Conservation (phyloP, 306 rosid genomes). For the Biancaea sappan region DNA sequence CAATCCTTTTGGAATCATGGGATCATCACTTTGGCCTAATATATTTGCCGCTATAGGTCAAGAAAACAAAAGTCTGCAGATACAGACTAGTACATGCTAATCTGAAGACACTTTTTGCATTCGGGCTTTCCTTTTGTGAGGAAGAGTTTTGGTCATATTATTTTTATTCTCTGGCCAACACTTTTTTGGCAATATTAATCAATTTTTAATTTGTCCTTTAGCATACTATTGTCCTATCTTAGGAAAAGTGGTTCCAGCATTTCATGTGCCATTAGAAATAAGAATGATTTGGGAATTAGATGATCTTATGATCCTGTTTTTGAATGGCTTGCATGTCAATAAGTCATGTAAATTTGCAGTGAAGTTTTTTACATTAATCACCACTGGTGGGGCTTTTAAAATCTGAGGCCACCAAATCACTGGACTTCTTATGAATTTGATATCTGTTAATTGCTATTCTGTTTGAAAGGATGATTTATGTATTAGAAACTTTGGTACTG, state of each 20-base stretch:
- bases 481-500: background rate
- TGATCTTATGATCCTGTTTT: conserved; percentile 21
- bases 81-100: conserved; percentile 9
- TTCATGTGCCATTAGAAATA: background rate
- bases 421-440: conserved; percentile 11
- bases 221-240: conserved; percentile 7
- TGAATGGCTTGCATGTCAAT: background rate
- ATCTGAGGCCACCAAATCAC: conserved; percentile 7
- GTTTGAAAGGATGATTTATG: conserved; percentile 9
- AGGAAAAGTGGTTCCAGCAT: background rate
- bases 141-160: no score
- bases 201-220: conserved; percentile 9
- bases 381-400: conserved; percentile 10
- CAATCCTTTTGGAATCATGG: background rate
- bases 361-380: background rate
- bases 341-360: background rate
- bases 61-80: background rate
- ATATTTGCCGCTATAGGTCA: background rate
- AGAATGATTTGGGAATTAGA: conserved; percentile 6
- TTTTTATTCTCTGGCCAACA: no score
- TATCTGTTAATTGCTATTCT: background rate
- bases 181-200: conserved; percentile 6
- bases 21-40: background rate
- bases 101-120: conserved; percentile 1
- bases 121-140: background rate